These are phyloP conservation scores for Penicillium antarcticum DNA, from an alignment of 495 filamentous ascomycete genomes.

Conservation along the genomic window DNA sequence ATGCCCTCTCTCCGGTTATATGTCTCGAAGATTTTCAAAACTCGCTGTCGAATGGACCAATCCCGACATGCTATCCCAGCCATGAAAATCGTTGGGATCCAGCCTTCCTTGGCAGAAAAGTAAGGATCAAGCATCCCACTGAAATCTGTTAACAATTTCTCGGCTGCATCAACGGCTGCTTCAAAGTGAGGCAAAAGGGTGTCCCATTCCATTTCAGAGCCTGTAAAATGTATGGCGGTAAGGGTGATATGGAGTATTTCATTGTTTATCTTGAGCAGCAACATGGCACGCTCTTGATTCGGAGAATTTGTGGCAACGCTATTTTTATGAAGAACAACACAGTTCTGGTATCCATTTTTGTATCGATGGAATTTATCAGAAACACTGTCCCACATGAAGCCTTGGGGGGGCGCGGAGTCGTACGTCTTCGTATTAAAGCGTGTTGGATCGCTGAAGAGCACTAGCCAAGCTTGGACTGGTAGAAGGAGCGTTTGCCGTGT, in stretches of 20 bases:
- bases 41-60: constrained; percentile 4
- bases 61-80: constrained; percentile 10
- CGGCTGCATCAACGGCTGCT: neutral
- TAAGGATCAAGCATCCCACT: neutral
- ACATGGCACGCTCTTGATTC: neutral
- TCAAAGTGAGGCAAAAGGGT: neutral
- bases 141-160: neutral
- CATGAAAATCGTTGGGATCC: neutral
- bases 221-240: neutral
- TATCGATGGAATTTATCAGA: neutral
- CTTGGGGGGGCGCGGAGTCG: neutral
- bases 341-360: neutral
- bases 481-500: neutral
- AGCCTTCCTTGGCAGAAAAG: constrained; percentile 3
- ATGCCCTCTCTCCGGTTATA: constrained; percentile 3
- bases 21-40: neutral
- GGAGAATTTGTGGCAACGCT: neutral
- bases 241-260: neutral
- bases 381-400: neutral
- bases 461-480: neutral
- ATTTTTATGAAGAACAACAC: neutral
- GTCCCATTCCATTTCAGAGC: neutral
- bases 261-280: neutral
- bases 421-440: neutral
- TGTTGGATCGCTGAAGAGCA: neutral